Conservation (phyloP, 768 basidiomycete genomes). For the Solioccasus polychromus region DNA sequence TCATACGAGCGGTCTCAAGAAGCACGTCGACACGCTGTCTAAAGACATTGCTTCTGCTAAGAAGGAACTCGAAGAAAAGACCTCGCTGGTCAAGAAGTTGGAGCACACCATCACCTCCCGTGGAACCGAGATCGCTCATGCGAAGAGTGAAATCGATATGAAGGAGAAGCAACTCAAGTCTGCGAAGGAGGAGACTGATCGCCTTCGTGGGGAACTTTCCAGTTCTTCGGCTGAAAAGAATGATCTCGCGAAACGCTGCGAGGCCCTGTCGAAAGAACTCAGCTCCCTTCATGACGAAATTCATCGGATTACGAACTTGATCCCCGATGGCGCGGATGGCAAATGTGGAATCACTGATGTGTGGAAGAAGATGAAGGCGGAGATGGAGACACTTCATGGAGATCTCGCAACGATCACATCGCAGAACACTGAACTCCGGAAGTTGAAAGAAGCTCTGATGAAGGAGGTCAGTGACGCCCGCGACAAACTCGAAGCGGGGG, state of each 20-base stretch:
- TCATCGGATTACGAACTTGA: neutral
- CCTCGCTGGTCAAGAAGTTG: slow-evolving; percentile 1
- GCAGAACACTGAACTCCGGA: slow-evolving; percentile 2
- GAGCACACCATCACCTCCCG: neutral
- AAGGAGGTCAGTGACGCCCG: neutral
- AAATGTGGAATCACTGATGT: neutral
- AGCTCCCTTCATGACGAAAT: neutral
- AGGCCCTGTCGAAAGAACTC: slow-evolving; percentile 3
- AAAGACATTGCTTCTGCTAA: neutral
- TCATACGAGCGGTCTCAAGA: neutral
- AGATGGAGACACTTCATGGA: slow-evolving; percentile 3
- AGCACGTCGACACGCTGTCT: neutral
- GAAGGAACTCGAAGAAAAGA: neutral
- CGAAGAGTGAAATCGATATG: neutral
- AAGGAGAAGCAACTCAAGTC: neutral
- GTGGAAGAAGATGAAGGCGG: neutral
- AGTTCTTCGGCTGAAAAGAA: no score
- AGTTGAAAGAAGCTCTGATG: neutral
- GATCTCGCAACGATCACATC: neutral
- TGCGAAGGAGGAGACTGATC: no score
- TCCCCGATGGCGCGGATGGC: no score
- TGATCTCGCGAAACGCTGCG: neutral
- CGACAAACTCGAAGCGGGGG: neutral
- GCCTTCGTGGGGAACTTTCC: neutral
- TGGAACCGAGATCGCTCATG: neutral